phyloP scores from a whole-genome alignment of 1,284 basidiomycete genomes.

The Puccinia sorghi region DNA sequence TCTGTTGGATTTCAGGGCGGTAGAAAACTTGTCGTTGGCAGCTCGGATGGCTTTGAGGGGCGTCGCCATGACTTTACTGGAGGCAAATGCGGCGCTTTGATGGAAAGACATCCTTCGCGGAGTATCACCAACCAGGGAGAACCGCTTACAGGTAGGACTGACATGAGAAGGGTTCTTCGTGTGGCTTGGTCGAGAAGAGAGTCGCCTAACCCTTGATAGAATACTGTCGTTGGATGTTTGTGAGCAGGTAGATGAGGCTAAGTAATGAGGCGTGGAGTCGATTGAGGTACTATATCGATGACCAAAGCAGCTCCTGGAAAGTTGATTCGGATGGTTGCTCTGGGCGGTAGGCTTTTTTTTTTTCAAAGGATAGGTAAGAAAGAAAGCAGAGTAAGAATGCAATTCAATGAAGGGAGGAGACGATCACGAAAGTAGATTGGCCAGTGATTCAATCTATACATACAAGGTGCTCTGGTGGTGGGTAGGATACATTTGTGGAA shows the following conservation, averaged over 20 bases:
- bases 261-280: conserved; percentile 18
- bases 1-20: conserved; percentile 22
- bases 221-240: conserved; percentile 35
- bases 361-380: background rate
- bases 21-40: conserved; percentile 6
- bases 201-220: conserved; percentile 32
- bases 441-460: background rate
- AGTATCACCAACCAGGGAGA: conserved; percentile 29
- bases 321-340: background rate
- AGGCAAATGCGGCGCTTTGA: background rate
- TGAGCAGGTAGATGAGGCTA: conserved; percentile 10
- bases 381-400: background rate
- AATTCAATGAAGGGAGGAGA: background rate
- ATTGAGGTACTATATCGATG: conserved; percentile 48
- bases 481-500: background rate
- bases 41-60: conserved; percentile 10
- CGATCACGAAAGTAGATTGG: background rate
- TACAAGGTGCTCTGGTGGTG: background rate
- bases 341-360: background rate
- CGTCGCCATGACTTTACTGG: background rate
- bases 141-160: conserved; percentile 40
- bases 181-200: conserved; percentile 15
- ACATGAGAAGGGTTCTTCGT: background rate
- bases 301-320: conserved; percentile 1
- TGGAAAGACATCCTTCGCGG: background rate